Evolutionary conservation across 352 stramenopile genomes (phyloP).

Genomic region (Phytophthora rubi): DNA sequence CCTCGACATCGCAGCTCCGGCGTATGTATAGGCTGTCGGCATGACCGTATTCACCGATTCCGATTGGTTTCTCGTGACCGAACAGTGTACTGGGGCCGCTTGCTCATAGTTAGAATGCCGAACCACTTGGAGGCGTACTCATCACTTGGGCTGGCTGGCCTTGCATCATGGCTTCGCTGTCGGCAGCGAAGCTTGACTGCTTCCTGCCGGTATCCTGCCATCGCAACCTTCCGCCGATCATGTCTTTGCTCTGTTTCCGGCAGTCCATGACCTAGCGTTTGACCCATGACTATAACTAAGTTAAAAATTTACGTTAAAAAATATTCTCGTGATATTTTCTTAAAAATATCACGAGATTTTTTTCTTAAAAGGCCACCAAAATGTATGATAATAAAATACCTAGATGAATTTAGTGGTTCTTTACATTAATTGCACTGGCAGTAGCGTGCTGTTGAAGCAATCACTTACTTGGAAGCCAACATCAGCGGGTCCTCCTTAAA

Average conservation of each 20-base stretch:
- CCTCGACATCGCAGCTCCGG: too few relatives aligned
- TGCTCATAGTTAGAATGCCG: too few relatives aligned
- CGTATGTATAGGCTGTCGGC: too few relatives aligned
- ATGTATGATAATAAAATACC: neutral
- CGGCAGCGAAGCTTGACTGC: neutral
- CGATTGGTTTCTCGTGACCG: too few relatives aligned
- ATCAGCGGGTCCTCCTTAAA: conserved; percentile 55
- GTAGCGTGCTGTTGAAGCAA: neutral
- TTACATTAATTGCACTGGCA: neutral
- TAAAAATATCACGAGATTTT: too few relatives aligned
- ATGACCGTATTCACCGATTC: too few relatives aligned
- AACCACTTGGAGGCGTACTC: too few relatives aligned
- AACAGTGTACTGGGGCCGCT: too few relatives aligned
- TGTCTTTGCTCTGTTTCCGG: conserved; percentile 16
- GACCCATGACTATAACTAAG: too few relatives aligned
- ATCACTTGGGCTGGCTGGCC: neutral
- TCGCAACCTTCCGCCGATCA: conserved; percentile 11
- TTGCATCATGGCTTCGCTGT: neutral
- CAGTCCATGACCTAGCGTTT: neutral
- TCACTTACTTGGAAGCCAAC: conserved; percentile 16
- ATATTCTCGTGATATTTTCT: too few relatives aligned
- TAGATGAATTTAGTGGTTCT: neutral
- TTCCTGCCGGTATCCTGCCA: neutral
- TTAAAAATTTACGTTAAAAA: too few relatives aligned
- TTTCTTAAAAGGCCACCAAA: too few relatives aligned